Percentiles rank a stretch among this genome's conserved stretches.
These are phyloP conservation scores for Hydnomerulius pinastri DNA, from an alignment of 768 basidiomycete genomes.

Conservation along the genomic window DNA sequence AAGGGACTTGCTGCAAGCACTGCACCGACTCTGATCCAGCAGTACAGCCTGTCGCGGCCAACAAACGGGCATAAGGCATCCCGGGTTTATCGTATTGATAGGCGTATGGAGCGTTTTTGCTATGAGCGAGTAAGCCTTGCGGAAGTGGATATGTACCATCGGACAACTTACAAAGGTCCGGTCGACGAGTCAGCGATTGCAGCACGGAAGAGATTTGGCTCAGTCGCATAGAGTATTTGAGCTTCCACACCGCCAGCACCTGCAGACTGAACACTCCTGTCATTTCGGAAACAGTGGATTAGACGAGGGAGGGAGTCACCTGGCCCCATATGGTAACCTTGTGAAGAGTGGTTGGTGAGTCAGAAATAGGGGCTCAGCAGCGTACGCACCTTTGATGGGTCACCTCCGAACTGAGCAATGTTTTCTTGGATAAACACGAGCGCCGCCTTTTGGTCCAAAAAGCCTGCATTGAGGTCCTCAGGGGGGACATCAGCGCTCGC, in stretches of 20 bases:
- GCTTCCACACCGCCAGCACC: slow-evolving; percentile 16
- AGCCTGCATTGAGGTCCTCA: slow-evolving; percentile 57
- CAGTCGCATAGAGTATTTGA: slow-evolving; percentile 12
- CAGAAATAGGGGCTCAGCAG: neutral
- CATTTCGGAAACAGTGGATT: neutral
- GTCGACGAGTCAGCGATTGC: slow-evolving; percentile 20
- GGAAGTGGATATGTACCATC: neutral
- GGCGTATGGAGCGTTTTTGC: slow-evolving; percentile 51
- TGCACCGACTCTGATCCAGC: slow-evolving; percentile 38
- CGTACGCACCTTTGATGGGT: slow-evolving; percentile 48
- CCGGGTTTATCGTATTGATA: slow-evolving; percentile 53
- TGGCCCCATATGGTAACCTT: slow-evolving; percentile 23
- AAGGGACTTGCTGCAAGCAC: slow-evolving; percentile 38
- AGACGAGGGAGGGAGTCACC: slow-evolving; percentile 2
- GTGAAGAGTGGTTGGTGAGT: neutral
- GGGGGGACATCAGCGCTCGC: slow-evolving; percentile 46
- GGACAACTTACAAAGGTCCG: slow-evolving; percentile 19
- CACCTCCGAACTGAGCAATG: slow-evolving; percentile 64
- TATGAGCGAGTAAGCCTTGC: slow-evolving; percentile 18
- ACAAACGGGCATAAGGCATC: slow-evolving; percentile 49
- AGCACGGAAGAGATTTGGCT: slow-evolving; percentile 12
- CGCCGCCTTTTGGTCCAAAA: slow-evolving; percentile 60
- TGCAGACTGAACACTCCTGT: slow-evolving; percentile 12
- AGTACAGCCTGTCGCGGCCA: slow-evolving; percentile 48
- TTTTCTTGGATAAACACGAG: slow-evolving; percentile 66